Evolutionary conservation across 108 stramenopile species (phyloP).

Genomic region (Bacterosira constricta): DNA sequence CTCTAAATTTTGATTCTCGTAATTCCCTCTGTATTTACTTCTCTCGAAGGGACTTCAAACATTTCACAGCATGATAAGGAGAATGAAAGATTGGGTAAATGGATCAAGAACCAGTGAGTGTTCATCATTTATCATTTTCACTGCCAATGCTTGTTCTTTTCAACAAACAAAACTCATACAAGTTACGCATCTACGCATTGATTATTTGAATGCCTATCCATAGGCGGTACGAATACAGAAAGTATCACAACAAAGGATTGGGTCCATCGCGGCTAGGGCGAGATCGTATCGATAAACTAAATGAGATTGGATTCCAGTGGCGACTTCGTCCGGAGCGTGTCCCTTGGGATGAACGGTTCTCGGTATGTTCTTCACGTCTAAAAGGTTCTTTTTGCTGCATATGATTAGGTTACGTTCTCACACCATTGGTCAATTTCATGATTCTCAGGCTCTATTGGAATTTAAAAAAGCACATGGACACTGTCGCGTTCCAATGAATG

Average conservation of each 20-base stretch:
- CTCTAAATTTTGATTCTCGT: neutral
- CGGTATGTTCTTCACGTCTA: no score
- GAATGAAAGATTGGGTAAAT: conserved; percentile 36
- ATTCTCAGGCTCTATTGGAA: conserved; percentile 22
- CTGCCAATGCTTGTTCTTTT: no score
- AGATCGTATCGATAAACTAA: conserved; percentile 43
- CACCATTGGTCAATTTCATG: no score
- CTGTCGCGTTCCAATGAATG: conserved; percentile 33
- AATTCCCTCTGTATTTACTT: neutral
- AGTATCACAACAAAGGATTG: conserved; percentile 30
- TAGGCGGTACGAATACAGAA: conserved; percentile 39
- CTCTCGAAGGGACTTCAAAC: conserved; percentile 10
- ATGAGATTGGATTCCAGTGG: conserved; percentile 47
- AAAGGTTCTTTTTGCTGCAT: no score
- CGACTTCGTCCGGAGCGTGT: conserved; percentile 33
- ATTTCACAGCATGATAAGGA: conserved; percentile 32
- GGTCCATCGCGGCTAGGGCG: conserved; percentile 26
- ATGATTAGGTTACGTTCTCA: no score
- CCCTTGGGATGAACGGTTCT: conserved; percentile 33
- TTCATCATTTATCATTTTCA: no score
- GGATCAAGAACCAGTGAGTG: conserved; percentile 47
- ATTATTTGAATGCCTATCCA: no score
- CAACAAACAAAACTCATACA: no score
- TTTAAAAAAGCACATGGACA: conserved; percentile 38
- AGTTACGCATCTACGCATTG: no score